Evolutionary conservation across 202 grass and related monocot species (phyloP).

Genomic region (Elaeis oleifera): DNA sequence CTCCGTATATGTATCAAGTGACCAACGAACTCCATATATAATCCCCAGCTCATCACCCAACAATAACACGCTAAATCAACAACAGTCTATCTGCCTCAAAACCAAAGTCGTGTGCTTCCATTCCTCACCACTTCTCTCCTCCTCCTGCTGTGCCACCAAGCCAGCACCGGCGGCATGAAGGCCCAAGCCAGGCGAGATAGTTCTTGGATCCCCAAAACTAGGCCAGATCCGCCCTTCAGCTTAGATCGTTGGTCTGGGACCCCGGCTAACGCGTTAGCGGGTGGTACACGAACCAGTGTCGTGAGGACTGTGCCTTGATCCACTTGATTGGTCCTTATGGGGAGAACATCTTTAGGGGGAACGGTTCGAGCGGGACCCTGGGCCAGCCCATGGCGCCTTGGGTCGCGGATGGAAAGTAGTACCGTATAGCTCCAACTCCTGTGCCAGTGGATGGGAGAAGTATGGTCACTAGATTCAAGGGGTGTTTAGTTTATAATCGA

Average conservation of each 20-base stretch:
- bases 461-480: slow-evolving; percentile 5
- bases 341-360: slow-evolving; percentile 11
- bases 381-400: slow-evolving; percentile 1
- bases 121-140: background rate
- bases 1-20: background rate
- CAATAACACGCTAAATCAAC: too few species aligned
- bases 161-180: background rate
- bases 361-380: background rate
- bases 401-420: slow-evolving; percentile 1
- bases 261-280: background rate
- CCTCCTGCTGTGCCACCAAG: background rate
- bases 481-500: too few species aligned
- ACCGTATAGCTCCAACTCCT: slow-evolving; percentile 4
- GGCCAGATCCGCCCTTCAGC: background rate
- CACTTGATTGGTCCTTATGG: slow-evolving; percentile 1
- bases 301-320: slow-evolving; percentile 3
- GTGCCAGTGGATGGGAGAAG: background rate
- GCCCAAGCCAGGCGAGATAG: background rate
- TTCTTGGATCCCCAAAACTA: slow-evolving; percentile 1
- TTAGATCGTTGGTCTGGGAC: slow-evolving; percentile 3
- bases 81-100: too few species aligned
- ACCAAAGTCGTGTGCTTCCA: too few species aligned
- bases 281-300: background rate
- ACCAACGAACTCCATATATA: too few species aligned
- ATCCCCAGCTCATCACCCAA: too few species aligned